phyloP scores from a whole-genome alignment of 1,139 yeast genomes.

The Geotrichum klebahnii region DNA sequence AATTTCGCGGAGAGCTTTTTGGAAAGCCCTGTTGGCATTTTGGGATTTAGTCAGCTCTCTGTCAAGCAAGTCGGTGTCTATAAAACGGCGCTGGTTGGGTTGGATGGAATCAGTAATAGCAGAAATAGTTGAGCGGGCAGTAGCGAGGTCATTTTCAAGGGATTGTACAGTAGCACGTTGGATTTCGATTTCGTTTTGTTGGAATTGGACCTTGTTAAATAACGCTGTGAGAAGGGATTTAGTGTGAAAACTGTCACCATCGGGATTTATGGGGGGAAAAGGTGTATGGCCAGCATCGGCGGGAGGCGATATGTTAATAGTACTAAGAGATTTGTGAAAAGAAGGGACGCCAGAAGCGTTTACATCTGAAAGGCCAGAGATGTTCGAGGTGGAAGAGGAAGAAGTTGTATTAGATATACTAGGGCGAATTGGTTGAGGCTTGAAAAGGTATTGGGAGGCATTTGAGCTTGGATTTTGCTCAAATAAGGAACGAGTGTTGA shows the following conservation, averaged over 20 bases:
- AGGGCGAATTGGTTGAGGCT: constrained; percentile 1
- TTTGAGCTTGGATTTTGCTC: constrained; percentile 16
- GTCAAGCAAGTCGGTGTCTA: constrained; percentile 38
- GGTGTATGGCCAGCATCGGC: background rate
- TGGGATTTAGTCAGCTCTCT: constrained; percentile 51
- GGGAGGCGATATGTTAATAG: background rate
- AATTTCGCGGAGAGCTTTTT: constrained; percentile 69
- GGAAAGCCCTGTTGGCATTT: constrained; percentile 69
- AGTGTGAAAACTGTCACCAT: background rate
- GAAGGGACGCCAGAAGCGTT: too few relatives aligned
- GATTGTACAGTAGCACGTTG: constrained; percentile 40
- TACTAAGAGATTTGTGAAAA: too few relatives aligned
- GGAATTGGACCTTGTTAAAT: constrained; percentile 38
- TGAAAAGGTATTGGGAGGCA: background rate
- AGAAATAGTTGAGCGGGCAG: constrained; percentile 39
- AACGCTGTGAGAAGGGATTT: constrained; percentile 24
- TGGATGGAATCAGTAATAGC: constrained; percentile 39
- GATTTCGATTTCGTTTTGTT: constrained; percentile 40
- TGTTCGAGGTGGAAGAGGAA: too few relatives aligned
- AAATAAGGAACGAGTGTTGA: constrained; percentile 16
- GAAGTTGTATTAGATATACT: background rate
- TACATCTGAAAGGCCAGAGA: too few relatives aligned
- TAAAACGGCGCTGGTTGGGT: constrained; percentile 36
- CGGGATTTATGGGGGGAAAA: background rate
- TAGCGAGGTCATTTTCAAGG: constrained; percentile 39